phyloP scores from a whole-genome alignment of 371 early-diverging fungal species.

The Actinomucor elegans region DNA sequence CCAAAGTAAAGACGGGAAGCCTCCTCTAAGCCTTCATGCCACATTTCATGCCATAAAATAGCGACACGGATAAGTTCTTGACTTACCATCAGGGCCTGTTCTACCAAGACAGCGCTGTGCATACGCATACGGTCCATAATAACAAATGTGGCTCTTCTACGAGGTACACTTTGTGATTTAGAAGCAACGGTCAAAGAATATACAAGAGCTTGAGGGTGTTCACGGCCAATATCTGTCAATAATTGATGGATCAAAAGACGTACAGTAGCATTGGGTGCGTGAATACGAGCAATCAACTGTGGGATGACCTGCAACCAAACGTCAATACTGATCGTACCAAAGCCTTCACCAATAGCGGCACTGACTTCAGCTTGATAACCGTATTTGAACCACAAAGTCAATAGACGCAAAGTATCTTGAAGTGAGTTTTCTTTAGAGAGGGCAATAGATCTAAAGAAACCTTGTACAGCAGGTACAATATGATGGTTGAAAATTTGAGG shows the following conservation, averaged over 20 bases:
- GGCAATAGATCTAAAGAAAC: constrained; percentile 94
- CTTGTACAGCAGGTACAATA: constrained; percentile 72
- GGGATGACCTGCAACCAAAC: constrained; percentile 99
- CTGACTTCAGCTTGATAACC: constrained; percentile 89
- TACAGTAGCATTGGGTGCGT: constrained; percentile 81
- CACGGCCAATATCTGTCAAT: constrained; percentile 90
- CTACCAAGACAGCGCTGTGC: constrained; percentile 83
- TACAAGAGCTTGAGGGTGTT: constrained; percentile 96
- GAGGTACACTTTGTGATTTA: constrained; percentile 79
- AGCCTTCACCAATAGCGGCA: constrained; percentile 84
- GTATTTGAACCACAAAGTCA: constrained; percentile 97
- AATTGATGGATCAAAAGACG: constrained; percentile 88
- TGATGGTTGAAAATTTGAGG: constrained; percentile 59
- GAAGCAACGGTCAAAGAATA: constrained; percentile 97
- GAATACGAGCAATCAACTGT: constrained; percentile 96
- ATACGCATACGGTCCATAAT: constrained; percentile 94
- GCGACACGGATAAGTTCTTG: constrained; percentile 97
- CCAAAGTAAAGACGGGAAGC: constrained; percentile 88
- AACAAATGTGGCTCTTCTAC: constrained; percentile 84
- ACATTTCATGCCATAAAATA: constrained; percentile 97
- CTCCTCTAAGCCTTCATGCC: constrained; percentile 95
- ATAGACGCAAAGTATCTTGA: constrained; percentile 93
- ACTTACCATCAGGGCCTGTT: constrained; percentile 93
- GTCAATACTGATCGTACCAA: constrained; percentile 88
- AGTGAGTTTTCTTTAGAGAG: constrained; percentile 89